Conservation (phyloP, 78 protist genomes). For the Tieghemostelium lacteum region DNA sequence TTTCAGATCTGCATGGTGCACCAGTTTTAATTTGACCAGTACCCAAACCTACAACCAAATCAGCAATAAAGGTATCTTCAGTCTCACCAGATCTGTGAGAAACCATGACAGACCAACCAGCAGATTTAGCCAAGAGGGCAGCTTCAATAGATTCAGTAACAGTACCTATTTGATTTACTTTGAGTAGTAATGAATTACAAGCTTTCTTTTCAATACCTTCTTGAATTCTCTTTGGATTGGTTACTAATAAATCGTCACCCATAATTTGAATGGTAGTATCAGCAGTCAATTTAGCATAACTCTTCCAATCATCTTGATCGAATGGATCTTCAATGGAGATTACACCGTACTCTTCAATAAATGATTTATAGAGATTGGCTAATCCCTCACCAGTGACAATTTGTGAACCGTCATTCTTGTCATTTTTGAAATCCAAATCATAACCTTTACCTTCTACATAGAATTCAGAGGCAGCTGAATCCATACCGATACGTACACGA, state of each 20-base stretch:
- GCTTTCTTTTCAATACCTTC: slow-evolving; percentile 95
- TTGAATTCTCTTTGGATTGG: slow-evolving; percentile 97
- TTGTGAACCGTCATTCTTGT: slow-evolving; percentile 78
- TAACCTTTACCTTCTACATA: slow-evolving; percentile 90
- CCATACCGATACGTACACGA: slow-evolving; percentile 93
- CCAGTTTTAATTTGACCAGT: slow-evolving; percentile 99
- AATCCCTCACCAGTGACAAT: slow-evolving; percentile 79
- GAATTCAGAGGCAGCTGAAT: slow-evolving; percentile 99
- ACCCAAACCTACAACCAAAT: slow-evolving; percentile 98
- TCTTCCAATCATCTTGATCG: slow-evolving; percentile 98
- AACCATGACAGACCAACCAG: slow-evolving; percentile 99
- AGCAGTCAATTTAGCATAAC: slow-evolving; percentile 80
- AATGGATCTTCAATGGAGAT: slow-evolving; percentile 99
- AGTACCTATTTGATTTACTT: slow-evolving; percentile 97
- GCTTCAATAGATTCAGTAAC: slow-evolving; percentile 95
- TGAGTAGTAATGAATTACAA: slow-evolving; percentile 98
- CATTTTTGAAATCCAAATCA: slow-evolving; percentile 98
- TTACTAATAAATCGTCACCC: slow-evolving; percentile 99
- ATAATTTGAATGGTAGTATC: slow-evolving; percentile 91
- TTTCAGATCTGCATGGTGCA: slow-evolving; percentile 99
- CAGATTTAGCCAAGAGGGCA: slow-evolving; percentile 53
- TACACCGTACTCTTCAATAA: slow-evolving; percentile 86
- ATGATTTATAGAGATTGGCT: slow-evolving; percentile 69
- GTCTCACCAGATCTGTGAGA: slow-evolving; percentile 99
- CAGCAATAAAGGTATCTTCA: slow-evolving; percentile 98